Evolutionary conservation across 176 grass and related monocot genomes (phyloP).

Genomic region (Olyra latifolia): DNA sequence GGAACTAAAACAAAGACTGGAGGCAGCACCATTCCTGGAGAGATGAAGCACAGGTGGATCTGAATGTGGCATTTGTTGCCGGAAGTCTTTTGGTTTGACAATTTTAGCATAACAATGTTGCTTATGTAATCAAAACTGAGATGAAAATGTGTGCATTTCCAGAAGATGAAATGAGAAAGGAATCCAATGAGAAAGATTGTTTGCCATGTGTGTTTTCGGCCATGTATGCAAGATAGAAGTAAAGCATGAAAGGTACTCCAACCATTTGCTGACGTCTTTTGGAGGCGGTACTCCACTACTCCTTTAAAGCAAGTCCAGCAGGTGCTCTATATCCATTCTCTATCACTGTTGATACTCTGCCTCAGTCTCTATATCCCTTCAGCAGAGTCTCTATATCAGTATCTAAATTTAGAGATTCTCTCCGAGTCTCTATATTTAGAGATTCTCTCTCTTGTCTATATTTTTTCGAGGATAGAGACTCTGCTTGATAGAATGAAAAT

Average conservation of each 20-base stretch:
- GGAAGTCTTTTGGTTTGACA: neutral
- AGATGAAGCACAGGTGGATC: neutral
- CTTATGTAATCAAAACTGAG: neutral
- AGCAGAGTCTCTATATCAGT: too few relatives aligned
- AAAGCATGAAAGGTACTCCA: neutral
- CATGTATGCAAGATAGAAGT: neutral
- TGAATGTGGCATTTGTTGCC: constrained; percentile 4
- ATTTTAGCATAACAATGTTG: neutral
- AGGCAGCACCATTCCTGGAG: neutral
- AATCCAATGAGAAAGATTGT: neutral
- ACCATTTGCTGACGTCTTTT: too few relatives aligned
- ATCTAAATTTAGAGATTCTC: too few relatives aligned
- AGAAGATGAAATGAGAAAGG: constrained; percentile 6
- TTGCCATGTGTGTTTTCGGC: neutral
- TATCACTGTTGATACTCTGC: too few relatives aligned
- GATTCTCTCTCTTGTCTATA: too few relatives aligned
- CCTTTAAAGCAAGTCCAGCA: too few relatives aligned
- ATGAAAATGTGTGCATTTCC: neutral
- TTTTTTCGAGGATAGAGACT: too few relatives aligned
- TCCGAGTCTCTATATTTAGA: too few relatives aligned
- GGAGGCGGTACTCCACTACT: too few relatives aligned
- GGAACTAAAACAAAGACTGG: neutral
- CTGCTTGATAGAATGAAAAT: too few relatives aligned
- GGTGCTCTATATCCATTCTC: too few relatives aligned
- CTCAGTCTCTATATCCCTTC: too few relatives aligned